Evolutionary conservation across 2,329 filamentous ascomycete species (phyloP), one percentile per base, ranked within the genome.

Genomic region (Penicillium sp.): DNA sequence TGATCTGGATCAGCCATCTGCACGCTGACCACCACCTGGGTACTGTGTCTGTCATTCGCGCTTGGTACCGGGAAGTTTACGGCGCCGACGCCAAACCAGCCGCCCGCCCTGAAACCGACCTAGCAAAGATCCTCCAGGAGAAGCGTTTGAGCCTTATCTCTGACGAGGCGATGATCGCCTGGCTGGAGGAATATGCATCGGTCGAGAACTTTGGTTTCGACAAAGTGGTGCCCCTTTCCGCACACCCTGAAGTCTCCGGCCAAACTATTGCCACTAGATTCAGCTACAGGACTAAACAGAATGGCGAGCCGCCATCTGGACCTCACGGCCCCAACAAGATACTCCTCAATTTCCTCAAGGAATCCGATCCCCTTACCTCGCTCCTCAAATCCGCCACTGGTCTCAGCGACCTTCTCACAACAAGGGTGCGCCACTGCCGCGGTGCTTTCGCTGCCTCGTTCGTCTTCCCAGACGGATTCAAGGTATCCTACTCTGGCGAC

Each of bases 1-100:
- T 85, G 60, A 87, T 99, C 56, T 96, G 91, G 85, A 94, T 99
- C 73, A 96, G 90, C 70, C 94, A 99, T 74, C 78, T 96, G 56
- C 94, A 99, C 71, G 94, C 94, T 4, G 94, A 99, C 74, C 94
- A 99, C 73, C 94, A 97, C 67, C 82, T 99, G 17, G 94, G 94
- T 23, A 89, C 86, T 1, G 80, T 84, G n/a, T 83, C 86, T 5
- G 77, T 97, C n/a, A 84, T 97, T 65, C 86, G 84, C 64, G 89
- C 89, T 5, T 96, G 91, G 90, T 85, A 90, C 59, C 64, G 78
- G 48, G 80, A 85, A 36, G 79, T 79, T 17, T 81, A 84, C 60
- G 69, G 68, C 12, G 36, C 50, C 23, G 55, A 59, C n/a, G 60
- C 69, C 15, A 51, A 61, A 9, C 54, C 75, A 74, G 56, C 81